Conservation (phyloP, 352 stramenopile species). For the Globisporangium spiculum region DNA sequence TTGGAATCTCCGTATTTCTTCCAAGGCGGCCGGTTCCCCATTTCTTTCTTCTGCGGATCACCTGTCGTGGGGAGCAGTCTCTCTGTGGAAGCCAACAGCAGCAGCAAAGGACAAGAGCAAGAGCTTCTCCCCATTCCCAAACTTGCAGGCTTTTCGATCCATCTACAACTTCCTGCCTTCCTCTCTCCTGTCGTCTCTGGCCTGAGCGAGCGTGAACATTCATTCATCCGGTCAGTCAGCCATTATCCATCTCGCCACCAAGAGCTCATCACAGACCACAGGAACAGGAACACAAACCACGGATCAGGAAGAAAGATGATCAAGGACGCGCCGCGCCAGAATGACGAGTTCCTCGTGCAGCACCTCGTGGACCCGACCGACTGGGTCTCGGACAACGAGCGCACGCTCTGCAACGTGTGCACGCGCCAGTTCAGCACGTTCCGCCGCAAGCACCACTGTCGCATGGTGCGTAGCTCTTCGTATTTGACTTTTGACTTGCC, state of each 20-base stretch:
- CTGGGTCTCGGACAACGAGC: conserved; percentile 75
- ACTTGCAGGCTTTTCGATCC: conserved; percentile 10
- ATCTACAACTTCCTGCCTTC: not conserved
- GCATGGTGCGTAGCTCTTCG: conserved; percentile 47
- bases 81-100: not conserved
- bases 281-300: not conserved
- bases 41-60: conserved; percentile 6
- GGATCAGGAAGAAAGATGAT: conserved; percentile 18
- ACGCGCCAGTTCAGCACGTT: conserved; percentile 77
- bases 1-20: not conserved
- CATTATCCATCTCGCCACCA: not conserved
- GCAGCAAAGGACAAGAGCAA: not conserved
- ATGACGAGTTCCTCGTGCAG: conserved; percentile 62
- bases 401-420: conserved; percentile 72
- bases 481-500: not conserved
- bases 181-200: not conserved
- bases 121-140: conserved; percentile 4
- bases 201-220: not conserved
- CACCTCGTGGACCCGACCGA: conserved; percentile 71
- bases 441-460: conserved; percentile 85
- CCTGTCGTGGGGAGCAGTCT: not conserved
- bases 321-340: conserved; percentile 24
- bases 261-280: not conserved
- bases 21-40: not conserved
- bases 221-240: not conserved